Evolutionary conservation across 306 rosid genomes (phyloP).

Genomic region (Rubus parviflorus): DNA sequence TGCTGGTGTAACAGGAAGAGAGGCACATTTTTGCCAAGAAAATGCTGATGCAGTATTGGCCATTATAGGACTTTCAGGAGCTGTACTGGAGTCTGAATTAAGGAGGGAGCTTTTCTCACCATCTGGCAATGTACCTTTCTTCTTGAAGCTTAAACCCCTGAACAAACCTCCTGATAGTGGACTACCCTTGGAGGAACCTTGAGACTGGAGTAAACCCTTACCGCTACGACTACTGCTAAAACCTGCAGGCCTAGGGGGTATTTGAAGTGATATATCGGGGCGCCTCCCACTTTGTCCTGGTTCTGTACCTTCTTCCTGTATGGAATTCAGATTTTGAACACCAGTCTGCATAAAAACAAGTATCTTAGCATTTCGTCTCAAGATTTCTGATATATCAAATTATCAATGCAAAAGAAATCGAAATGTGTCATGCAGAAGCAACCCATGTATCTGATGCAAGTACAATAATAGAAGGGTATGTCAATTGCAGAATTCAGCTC

Average conservation of each 20-base stretch:
- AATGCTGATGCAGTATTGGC: slow-evolving; percentile 43
- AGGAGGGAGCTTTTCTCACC: slow-evolving; percentile 91
- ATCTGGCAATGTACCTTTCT: slow-evolving; percentile 48
- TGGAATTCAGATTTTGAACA: slow-evolving; percentile 21
- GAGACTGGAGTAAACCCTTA: slow-evolving; percentile 69
- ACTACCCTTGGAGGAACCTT: slow-evolving; percentile 57
- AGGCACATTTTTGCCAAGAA: slow-evolving; percentile 75
- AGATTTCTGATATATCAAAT: background rate
- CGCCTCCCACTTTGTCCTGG: slow-evolving; percentile 53
- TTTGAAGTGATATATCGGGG: slow-evolving; percentile 92
- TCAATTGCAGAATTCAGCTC: background rate
- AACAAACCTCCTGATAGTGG: slow-evolving; percentile 61
- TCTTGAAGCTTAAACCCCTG: slow-evolving; percentile 86
- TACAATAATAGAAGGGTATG: background rate
- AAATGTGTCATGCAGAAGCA: slow-evolving; percentile 12
- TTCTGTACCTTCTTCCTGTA: slow-evolving; percentile 44
- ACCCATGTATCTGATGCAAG: slow-evolving; percentile 15
- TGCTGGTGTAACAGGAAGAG: slow-evolving; percentile 83
- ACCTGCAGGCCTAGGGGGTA: slow-evolving; percentile 74
- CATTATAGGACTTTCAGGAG: slow-evolving; percentile 54
- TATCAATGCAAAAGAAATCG: background rate
- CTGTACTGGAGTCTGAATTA: slow-evolving; percentile 46
- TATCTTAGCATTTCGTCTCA: background rate
- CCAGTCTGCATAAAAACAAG: slow-evolving; percentile 44
- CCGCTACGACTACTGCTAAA: slow-evolving; percentile 55